A percentile compares a stretch with the other conserved stretches of the same genome.
Conservation (phyloP, 2,329 filamentous ascomycete species). For the Nemania abortiva region DNA sequence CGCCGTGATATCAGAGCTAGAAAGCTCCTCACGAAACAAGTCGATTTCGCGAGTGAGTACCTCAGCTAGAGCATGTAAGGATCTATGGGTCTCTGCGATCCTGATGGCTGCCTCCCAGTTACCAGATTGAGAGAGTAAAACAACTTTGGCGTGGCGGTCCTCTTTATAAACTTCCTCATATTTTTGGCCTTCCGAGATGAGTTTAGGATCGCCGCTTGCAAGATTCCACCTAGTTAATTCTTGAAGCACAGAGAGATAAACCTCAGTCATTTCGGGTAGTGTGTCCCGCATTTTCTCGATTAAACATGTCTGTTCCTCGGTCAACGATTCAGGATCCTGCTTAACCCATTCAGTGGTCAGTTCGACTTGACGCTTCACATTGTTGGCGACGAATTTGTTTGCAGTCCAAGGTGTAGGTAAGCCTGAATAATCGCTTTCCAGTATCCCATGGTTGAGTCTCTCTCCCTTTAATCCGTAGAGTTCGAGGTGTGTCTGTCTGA, state of each 20-base stretch:
- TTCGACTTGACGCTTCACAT: slow-evolving; percentile 69
- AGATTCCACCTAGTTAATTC: slow-evolving; percentile 66
- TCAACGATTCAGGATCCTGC: slow-evolving; percentile 55
- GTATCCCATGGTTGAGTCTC: slow-evolving; percentile 72
- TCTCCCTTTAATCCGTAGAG: slow-evolving; percentile 81
- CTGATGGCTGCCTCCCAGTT: slow-evolving; percentile 70
- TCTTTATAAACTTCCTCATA: slow-evolving; percentile 63
- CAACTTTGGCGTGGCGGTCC: slow-evolving; percentile 65
- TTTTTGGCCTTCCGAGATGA: slow-evolving; percentile 58
- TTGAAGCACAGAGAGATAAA: slow-evolving; percentile 66
- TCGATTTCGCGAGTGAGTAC: slow-evolving; percentile 67
- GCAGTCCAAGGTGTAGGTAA: slow-evolving; percentile 91
- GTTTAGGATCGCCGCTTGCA: slow-evolving; percentile 59
- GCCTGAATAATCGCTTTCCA: slow-evolving; percentile 72
- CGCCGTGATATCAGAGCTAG: slow-evolving; percentile 52
- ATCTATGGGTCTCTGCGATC: slow-evolving; percentile 69
- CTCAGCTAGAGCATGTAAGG: slow-evolving; percentile 67
- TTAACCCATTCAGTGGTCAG: slow-evolving; percentile 68
- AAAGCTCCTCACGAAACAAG: slow-evolving; percentile 53
- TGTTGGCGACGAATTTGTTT: slow-evolving; percentile 70
- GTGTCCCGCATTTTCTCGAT: slow-evolving; percentile 61
- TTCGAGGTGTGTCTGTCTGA: slow-evolving; percentile 76
- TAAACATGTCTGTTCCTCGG: slow-evolving; percentile 53
- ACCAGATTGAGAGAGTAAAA: slow-evolving; percentile 65
- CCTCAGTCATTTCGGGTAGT: slow-evolving; percentile 65